Evolutionary conservation across 2,329 filamentous ascomycete species (phyloP).

Genomic region (Harringtonia aguacate): DNA sequence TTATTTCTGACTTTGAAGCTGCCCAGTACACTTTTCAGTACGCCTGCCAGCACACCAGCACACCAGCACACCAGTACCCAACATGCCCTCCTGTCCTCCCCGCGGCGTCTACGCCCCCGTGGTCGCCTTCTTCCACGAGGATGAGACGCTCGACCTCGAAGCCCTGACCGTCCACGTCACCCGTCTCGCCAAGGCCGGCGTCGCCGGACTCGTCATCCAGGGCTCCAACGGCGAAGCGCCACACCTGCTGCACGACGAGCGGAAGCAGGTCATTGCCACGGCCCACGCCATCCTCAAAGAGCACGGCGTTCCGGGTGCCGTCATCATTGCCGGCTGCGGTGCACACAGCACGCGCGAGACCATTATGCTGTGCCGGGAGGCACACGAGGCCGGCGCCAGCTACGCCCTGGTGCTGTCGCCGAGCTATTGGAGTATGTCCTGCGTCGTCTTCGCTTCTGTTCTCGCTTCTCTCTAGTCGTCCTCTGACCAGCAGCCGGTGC

Average conservation of each 20-base stretch:
- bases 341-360: conserved; percentile 56
- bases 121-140: conserved; percentile 42
- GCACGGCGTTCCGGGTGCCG: conserved; percentile 46
- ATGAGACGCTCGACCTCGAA: conserved; percentile 40
- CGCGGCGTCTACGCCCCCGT: conserved; percentile 42
- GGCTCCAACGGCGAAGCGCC: conserved; percentile 60
- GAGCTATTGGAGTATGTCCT: conserved; percentile 47
- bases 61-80: background rate
- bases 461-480: conserved; percentile 21
- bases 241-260: conserved; percentile 49
- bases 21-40: too few species aligned
- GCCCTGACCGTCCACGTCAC: conserved; percentile 39
- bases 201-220: conserved; percentile 51
- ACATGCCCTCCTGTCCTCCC: background rate
- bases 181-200: conserved; percentile 46
- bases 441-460: conserved; percentile 32
- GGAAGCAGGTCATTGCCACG: conserved; percentile 41
- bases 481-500: conserved; percentile 25
- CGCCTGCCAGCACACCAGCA: background rate
- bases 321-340: conserved; percentile 56
- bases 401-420: conserved; percentile 58
- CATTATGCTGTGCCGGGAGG: conserved; percentile 52
- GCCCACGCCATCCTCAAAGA: conserved; percentile 37
- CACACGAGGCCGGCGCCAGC: conserved; percentile 51
- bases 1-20: too few species aligned